Percentiles rank a stretch among this genome's conserved stretches.
phyloP scores from a whole-genome alignment of 2,329 filamentous ascomycete genomes.

The Basipetospora chlamydospora region DNA sequence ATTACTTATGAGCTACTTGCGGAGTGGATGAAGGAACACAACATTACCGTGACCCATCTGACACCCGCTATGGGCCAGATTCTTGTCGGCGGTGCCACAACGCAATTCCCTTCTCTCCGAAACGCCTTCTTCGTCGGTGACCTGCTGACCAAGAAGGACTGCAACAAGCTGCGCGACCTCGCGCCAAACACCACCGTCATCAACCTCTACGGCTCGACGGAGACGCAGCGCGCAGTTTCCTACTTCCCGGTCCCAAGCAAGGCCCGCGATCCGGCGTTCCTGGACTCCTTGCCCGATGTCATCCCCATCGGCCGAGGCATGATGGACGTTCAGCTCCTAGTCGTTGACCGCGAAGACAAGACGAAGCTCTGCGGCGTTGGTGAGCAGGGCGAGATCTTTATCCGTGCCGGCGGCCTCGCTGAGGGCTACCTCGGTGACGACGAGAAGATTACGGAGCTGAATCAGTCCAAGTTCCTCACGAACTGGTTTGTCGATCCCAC shows the following conservation, averaged over 20 bases:
- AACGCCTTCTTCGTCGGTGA: conserved; percentile 87
- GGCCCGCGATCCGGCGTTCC: conserved; percentile 38
- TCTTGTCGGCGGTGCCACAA: conserved; percentile 67
- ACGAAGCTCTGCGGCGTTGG: conserved; percentile 63
- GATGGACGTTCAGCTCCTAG: conserved; percentile 74
- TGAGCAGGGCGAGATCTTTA: conserved; percentile 71
- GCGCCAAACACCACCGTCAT: conserved; percentile 62
- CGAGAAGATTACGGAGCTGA: conserved; percentile 43
- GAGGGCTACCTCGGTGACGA: conserved; percentile 58
- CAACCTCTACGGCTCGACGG: conserved; percentile 83
- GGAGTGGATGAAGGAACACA: conserved; percentile 72
- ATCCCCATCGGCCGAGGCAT: conserved; percentile 79
- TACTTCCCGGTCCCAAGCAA: conserved; percentile 65
- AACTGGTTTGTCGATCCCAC: conserved; percentile 77
- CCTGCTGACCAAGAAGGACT: conserved; percentile 73
- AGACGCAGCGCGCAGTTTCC: conserved; percentile 67
- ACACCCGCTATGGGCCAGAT: conserved; percentile 97
- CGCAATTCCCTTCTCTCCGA: conserved; percentile 62
- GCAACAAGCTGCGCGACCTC: conserved; percentile 57
- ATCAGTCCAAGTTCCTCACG: conserved; percentile 59
- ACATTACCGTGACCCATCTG: conserved; percentile 69
- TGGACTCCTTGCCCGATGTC: conserved; percentile 43
- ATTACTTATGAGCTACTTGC: conserved; percentile 76
- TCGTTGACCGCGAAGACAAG: conserved; percentile 56
- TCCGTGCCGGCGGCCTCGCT: conserved; percentile 70